Base-by-base conservation (phyloP, 139 green algal genomes). In the Zygnema circumcarinatum region DNA sequence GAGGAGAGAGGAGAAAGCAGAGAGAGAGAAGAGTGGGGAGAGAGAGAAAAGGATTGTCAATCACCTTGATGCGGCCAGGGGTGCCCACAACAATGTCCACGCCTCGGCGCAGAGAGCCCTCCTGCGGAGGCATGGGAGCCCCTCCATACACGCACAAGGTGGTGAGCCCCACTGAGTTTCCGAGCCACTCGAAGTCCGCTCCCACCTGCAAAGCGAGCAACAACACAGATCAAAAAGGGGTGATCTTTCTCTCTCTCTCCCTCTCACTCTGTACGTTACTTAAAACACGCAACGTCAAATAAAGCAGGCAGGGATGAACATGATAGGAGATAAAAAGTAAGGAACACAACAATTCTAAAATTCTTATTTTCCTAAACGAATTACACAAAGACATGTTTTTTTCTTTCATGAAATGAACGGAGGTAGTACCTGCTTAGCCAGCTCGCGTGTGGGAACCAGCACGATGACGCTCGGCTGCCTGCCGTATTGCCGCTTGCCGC, bases 71-170 rank as follows among this genome's bases (percentile, higher is more conserved):
- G 1, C 89, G 80, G 31, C 89, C 89, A 39, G 89, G 89, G 20
- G 89, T 91, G 74, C 87, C 87, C 11, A 99, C 94, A 31, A 99
- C 95, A 31, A 99, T 92, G 86, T 99, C 97, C 41, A 98, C 94
- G 1, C 97, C 97, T n/a, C 92, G 84, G 0, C 91, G 78, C 67
- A 98, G 89, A 31, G 90, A 90, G n/a, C 76, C 81, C 92, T 97
- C 94, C 92, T 98, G 96, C 0, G 94, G 92, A 2, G 81, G 80
- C 75, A 98, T 98, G 0, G 95, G 94, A 33, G 94, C 94, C 33
- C 97, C 97, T 35, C 97, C 97, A 92, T 99, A 99, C 81, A 99
- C 92, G 86, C 94, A 98, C 32, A 97, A 72, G 11, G 92, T 94
- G 42, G 39, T 79, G 67, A 99, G 91, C 20, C 87, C 79, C 22